Percentiles rank a stretch among this genome's conserved stretches.
phyloP scores from a whole-genome alignment of 2,329 filamentous ascomycete genomes.

The Harringtonia lauricola region DNA sequence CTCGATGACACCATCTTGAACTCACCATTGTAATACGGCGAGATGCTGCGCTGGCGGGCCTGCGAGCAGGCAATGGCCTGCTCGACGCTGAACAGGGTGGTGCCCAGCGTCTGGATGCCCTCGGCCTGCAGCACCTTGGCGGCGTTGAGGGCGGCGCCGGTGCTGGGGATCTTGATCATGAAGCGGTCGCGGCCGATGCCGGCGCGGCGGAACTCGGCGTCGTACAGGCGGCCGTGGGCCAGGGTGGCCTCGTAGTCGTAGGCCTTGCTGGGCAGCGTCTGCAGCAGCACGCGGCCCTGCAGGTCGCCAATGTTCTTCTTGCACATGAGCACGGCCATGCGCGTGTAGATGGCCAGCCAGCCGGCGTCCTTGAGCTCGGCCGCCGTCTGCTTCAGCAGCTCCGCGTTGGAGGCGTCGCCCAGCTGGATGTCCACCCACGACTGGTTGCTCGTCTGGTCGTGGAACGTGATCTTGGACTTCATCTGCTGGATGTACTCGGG shows the following conservation, averaged over 20 bases:
- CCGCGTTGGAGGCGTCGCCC: slow-evolving; percentile 28
- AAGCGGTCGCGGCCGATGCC: slow-evolving; percentile 33
- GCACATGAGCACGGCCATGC: slow-evolving; percentile 34
- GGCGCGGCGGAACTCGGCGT: slow-evolving; percentile 30
- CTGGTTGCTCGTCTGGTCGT: slow-evolving; percentile 40
- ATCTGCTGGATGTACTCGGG: slow-evolving; percentile 30
- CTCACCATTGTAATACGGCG: slow-evolving; percentile 36
- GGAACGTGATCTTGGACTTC: slow-evolving; percentile 24
- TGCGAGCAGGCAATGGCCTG: slow-evolving; percentile 39
- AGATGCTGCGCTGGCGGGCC: slow-evolving; percentile 34
- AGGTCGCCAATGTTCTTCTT: slow-evolving; percentile 34
- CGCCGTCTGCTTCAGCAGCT: slow-evolving; percentile 28
- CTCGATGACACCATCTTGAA: neutral
- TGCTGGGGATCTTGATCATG: slow-evolving; percentile 40
- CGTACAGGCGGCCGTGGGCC: slow-evolving; percentile 34
- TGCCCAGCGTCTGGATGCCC: slow-evolving; percentile 33
- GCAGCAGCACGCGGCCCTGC: slow-evolving; percentile 35
- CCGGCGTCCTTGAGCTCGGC: slow-evolving; percentile 31
- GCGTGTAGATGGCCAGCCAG: slow-evolving; percentile 36
- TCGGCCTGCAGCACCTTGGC: slow-evolving; percentile 29
- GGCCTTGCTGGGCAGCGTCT: slow-evolving; percentile 33
- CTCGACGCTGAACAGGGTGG: slow-evolving; percentile 32
- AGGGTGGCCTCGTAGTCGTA: slow-evolving; percentile 33
- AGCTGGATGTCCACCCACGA: slow-evolving; percentile 36
- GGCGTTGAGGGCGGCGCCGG: slow-evolving; percentile 33